Conservation (phyloP, 2,329 filamentous ascomycete genomes). For the Pestalotiopsis sp. region DNA sequence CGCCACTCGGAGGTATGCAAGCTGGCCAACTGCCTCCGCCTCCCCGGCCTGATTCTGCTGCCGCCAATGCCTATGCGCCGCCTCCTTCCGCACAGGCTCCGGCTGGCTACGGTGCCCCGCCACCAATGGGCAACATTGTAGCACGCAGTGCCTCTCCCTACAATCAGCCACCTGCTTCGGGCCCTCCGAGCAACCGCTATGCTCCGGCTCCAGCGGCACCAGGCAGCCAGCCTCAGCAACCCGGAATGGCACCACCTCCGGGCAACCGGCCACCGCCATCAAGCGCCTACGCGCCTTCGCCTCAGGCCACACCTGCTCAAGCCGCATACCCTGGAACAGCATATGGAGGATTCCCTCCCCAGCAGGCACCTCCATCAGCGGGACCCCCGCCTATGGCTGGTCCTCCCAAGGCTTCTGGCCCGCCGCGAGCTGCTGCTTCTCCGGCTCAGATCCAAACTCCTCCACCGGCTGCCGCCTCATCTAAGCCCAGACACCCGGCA, state of each 20-base stretch:
- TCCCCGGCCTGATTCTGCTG: constrained; percentile 57
- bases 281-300: constrained; percentile 51
- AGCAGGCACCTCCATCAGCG: constrained; percentile 37
- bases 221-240: constrained; percentile 43
- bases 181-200: constrained; percentile 76
- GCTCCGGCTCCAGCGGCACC: constrained; percentile 65
- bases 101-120: constrained; percentile 35
- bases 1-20: constrained; percentile 65
- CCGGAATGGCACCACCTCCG: constrained; percentile 32
- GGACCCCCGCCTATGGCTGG: constrained; percentile 45
- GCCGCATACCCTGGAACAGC: constrained; percentile 66
- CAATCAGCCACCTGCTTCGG: constrained; percentile 72
- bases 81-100: constrained; percentile 47
- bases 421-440: constrained; percentile 24
- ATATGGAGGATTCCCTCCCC: constrained; percentile 42
- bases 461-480: constrained; percentile 51
- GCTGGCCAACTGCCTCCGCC: constrained; percentile 45
- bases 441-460: constrained; percentile 46
- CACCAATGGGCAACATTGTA: constrained; percentile 55
- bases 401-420: constrained; percentile 24
- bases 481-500: constrained; percentile 71
- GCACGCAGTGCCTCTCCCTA: constrained; percentile 84
- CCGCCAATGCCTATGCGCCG: constrained; percentile 68
- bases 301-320: constrained; percentile 48
- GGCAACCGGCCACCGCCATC: constrained; percentile 49